phyloP scores from a whole-genome alignment of 176 grass and related monocot species.

The Oryza glumipatula region DNA sequence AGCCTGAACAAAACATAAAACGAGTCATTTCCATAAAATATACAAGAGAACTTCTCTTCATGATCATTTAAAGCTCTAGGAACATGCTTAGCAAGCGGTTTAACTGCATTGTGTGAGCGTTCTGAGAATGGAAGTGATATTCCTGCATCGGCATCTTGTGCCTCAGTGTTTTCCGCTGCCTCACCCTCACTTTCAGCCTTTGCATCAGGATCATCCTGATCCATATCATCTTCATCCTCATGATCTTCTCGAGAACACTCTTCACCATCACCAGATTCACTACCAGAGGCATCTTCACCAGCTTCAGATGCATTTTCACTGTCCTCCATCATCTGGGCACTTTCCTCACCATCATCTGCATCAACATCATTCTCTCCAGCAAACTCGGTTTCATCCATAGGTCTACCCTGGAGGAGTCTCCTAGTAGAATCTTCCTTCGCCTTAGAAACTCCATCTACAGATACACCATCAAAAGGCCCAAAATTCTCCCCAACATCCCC shows the following conservation, averaged over 20 bases:
- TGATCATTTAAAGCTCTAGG: constrained; percentile 41
- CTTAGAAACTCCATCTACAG: constrained; percentile 32
- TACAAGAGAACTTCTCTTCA: constrained; percentile 36
- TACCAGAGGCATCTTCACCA: constrained; percentile 67
- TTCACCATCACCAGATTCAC: constrained; percentile 71
- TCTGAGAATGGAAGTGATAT: constrained; percentile 53
- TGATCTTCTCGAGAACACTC: constrained; percentile 63
- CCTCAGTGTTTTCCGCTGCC: constrained; percentile 48
- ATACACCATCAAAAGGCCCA: constrained; percentile 38
- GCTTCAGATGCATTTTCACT: constrained; percentile 63
- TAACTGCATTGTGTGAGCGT: constrained; percentile 33
- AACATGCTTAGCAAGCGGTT: constrained; percentile 62
- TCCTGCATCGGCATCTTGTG: constrained; percentile 51
- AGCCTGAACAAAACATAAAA: constrained; percentile 73
- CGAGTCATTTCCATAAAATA: constrained; percentile 78
- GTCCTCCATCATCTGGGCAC: constrained; percentile 58
- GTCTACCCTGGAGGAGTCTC: constrained; percentile 20
- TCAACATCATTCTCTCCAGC: constrained; percentile 66
- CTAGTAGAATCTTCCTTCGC: constrained; percentile 39
- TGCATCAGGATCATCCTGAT: constrained; percentile 63
- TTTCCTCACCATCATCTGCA: constrained; percentile 71
- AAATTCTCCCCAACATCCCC: constrained; percentile 62
- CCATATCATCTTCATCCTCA: constrained; percentile 61
- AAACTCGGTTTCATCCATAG: constrained; percentile 37
- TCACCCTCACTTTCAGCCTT: constrained; percentile 72